phyloP scores from a whole-genome alignment of 202 grass and related monocot genomes.

The Elaeis oleifera region DNA sequence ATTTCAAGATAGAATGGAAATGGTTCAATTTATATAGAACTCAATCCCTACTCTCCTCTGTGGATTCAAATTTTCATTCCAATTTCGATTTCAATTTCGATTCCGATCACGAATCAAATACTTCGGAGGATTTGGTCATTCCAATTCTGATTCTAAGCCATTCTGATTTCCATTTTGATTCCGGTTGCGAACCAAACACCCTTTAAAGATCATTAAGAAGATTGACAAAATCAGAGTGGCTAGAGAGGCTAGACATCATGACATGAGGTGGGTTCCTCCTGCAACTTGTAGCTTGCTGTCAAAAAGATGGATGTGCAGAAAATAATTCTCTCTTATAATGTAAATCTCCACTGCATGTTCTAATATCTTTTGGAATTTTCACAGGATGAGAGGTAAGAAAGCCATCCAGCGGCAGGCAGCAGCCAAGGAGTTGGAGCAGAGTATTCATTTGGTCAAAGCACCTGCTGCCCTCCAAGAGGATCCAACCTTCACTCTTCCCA shows the following conservation, averaged over 20 bases:
- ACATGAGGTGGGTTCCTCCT: conserved; percentile 33
- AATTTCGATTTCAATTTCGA: no score
- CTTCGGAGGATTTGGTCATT: no score
- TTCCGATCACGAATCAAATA: no score
- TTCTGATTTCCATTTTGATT: no score
- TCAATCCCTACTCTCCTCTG: no score
- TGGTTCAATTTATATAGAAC: no score
- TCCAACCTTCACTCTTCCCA: conserved; percentile 10
- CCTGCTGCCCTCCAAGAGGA: conserved; percentile 31
- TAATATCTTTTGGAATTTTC: conserved; percentile 5
- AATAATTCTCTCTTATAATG: neutral
- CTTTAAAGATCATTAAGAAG: conserved; percentile 39
- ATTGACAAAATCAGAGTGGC: conserved; percentile 41
- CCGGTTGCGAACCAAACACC: no score
- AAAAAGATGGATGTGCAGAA: no score
- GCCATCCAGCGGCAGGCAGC: conserved; percentile 25
- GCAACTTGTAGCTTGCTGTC: neutral
- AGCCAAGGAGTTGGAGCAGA: conserved; percentile 56
- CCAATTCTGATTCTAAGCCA: no score
- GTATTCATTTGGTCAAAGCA: conserved; percentile 40
- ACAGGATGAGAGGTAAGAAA: conserved; percentile 53
- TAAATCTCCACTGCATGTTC: neutral
- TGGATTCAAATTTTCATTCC: no score
- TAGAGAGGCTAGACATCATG: conserved; percentile 9
- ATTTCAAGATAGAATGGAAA: no score